Evolutionary conservation across 2,329 filamentous ascomycete species (phyloP), one percentile per base, ranked within the genome.

Genomic region (Calcarisporium arbuscula): DNA sequence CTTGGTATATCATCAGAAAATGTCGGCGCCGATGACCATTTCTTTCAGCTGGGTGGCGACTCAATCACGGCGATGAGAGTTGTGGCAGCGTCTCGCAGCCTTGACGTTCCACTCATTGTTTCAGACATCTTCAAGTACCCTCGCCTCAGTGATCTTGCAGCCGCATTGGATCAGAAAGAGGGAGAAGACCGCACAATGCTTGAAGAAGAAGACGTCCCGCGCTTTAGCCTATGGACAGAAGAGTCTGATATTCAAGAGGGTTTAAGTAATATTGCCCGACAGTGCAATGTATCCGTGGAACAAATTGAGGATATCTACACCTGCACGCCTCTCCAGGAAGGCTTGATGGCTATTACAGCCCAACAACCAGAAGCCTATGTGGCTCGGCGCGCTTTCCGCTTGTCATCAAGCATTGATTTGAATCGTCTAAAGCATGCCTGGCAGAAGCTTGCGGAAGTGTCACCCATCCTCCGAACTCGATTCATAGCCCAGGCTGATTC

Each of bases 391-490:
- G 32, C 28, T 11, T 39, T 39, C 32, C 28, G 29, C 14, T 23
- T 39, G n/a, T n/a, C n/a, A n/a, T n/a, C n/a, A n/a, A n/a, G n/a
- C n/a, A n/a, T n/a, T n/a, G n/a, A n/a, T n/a, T n/a, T n/a, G n/a
- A n/a, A n/a, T n/a, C n/a, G n/a, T n/a, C n/a, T n/a, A n/a, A n/a
- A n/a, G n/a, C n/a, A n/a, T n/a, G n/a, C n/a, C n/a, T n/a, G n/a
- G n/a, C n/a, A 42, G 19, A 19, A 18, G 7, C 40, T 39, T 5
- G 18, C 35, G 9, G 18, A 14, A 4, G 15, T 19, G 6, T 32
- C 30, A 12, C 16, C 36, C 6, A 46, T 43, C 21, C 34, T 46
- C 8, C 40, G 42, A 4, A 45, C 42, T 5, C 38, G 44, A 2
- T 43, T 46, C 10, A 27, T 43, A 6, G 17, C 29, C 9, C 20